Base-by-base conservation (phyloP, 2,329 filamentous ascomycete species). In the Gnomoniopsis sp. region DNA sequence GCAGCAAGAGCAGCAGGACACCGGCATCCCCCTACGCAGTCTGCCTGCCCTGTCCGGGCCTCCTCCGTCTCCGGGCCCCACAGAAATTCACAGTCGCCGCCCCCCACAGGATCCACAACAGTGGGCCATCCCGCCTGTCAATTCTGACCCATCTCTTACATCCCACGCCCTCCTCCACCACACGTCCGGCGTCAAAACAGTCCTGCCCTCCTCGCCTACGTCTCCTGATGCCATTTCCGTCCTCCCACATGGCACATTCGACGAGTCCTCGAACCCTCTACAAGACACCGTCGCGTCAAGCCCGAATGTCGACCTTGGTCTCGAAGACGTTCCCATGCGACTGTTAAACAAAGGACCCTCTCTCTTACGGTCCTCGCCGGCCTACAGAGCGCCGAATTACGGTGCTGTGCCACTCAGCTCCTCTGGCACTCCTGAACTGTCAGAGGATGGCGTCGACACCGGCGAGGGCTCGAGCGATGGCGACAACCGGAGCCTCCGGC, bases 331-430 rank as follows among this genome's bases (percentile, higher is more conserved):
- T 53, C 60, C 63, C 36, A 63, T 59, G 55, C 58, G 55, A 51
- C 49, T 62, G 54, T 59, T 54, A 61, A 69, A 64, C 51, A 65
- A 65, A 61, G 61, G 64, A 17, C 64, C 61, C 23, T 64, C 67
- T 46, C 65, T 67, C 26, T 65, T 72, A 56, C 69, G 70, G 62
- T 68, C 67, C 56, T 67, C 69, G 55, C 65, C 69, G 50, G 67
- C 66, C 63, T 70, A 69, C 61, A 56, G 51, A 55, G 69, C 66
- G 52, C 69, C 71, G 38, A 69, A 68, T 23, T 74, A 74, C 51
- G 72, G 71, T 49, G 66, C 72, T 57, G 66, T 71, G 36, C 64
- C 67, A 26, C 63, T 67, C 21, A 59, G 56, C 26, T 51, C 51
- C 21, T 53, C 57, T 3, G 46, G 26, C 51, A 38, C 49, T 21